Evolutionary conservation across 257 asterid genomes (phyloP).

Genomic region (Solanum lycopersicoides): DNA sequence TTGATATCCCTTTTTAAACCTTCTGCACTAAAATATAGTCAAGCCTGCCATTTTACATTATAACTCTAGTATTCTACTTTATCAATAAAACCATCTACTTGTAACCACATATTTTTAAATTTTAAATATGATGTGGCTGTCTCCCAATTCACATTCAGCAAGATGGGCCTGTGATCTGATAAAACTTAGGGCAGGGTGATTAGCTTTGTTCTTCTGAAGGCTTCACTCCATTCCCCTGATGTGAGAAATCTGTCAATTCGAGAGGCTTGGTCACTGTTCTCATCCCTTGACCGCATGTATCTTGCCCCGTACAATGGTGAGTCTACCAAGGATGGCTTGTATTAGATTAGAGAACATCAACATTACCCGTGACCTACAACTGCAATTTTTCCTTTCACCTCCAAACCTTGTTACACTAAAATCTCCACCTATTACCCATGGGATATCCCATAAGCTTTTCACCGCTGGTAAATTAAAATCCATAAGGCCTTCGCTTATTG

Average conservation of each 20-base stretch:
- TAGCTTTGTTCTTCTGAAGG: background rate
- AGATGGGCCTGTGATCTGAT: background rate
- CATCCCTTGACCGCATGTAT: background rate
- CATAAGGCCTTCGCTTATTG: background rate
- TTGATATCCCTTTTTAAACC: background rate
- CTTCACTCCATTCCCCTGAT: background rate
- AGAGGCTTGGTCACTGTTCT: background rate
- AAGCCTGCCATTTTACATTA: background rate
- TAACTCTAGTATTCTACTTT: background rate
- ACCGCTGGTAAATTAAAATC: background rate
- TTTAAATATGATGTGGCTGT: background rate
- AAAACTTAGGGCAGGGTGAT: background rate
- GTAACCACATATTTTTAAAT: background rate
- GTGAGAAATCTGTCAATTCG: background rate
- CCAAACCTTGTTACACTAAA: background rate
- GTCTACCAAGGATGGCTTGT: background rate
- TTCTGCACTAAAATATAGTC: background rate
- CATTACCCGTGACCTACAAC: background rate
- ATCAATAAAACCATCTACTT: background rate
- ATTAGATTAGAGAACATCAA: background rate
- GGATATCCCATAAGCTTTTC: background rate
- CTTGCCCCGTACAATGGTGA: background rate
- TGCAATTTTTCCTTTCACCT: background rate
- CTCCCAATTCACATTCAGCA: background rate
- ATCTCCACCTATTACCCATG: background rate